Evolutionary conservation across 768 basidiomycete genomes (phyloP).

Genomic region (Obba rivulosa): DNA sequence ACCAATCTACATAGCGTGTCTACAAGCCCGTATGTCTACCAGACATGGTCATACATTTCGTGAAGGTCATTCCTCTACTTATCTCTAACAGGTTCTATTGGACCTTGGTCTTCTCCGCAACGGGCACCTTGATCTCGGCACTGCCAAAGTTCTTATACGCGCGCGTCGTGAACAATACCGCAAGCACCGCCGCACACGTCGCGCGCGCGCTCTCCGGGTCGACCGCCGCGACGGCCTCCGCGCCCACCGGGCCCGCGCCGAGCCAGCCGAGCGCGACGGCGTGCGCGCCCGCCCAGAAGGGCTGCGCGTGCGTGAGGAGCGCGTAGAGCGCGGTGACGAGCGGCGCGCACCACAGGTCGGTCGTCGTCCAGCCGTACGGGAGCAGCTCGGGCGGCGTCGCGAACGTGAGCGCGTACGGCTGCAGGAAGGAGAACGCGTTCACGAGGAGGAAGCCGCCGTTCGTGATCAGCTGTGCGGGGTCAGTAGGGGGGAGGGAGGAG

Average conservation of each 20-base stretch:
- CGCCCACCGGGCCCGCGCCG: slow-evolving; percentile 31
- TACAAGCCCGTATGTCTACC: too few species aligned
- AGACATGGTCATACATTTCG: too few species aligned
- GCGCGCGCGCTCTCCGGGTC: slow-evolving; percentile 66
- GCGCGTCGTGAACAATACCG: slow-evolving; percentile 54
- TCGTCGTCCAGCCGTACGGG: slow-evolving; percentile 80
- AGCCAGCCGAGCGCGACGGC: slow-evolving; percentile 40
- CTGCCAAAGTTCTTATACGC: slow-evolving; percentile 59
- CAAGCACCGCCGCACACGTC: slow-evolving; percentile 63
- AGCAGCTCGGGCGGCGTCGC: slow-evolving; percentile 76
- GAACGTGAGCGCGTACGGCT: slow-evolving; percentile 62
- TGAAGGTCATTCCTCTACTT: too few species aligned
- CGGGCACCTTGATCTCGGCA: slow-evolving; percentile 1
- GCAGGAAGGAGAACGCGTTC: slow-evolving; percentile 69
- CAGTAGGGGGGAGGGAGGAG: not conserved
- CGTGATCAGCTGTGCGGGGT: slow-evolving; percentile 46
- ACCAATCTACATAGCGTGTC: too few species aligned
- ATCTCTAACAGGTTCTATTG: too few species aligned
- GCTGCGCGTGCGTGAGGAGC: slow-evolving; percentile 80
- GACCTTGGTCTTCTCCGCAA: slow-evolving; percentile 12
- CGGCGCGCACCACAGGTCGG: slow-evolving; percentile 84
- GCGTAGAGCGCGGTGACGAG: slow-evolving; percentile 74
- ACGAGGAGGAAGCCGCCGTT: slow-evolving; percentile 81
- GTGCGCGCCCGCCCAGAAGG: slow-evolving; percentile 70
- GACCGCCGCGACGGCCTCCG: slow-evolving; percentile 36